Percentiles rank a stretch among this genome's conserved stretches.
phyloP scores from a whole-genome alignment of 768 basidiomycete species.

The Suillus tomentosus region DNA sequence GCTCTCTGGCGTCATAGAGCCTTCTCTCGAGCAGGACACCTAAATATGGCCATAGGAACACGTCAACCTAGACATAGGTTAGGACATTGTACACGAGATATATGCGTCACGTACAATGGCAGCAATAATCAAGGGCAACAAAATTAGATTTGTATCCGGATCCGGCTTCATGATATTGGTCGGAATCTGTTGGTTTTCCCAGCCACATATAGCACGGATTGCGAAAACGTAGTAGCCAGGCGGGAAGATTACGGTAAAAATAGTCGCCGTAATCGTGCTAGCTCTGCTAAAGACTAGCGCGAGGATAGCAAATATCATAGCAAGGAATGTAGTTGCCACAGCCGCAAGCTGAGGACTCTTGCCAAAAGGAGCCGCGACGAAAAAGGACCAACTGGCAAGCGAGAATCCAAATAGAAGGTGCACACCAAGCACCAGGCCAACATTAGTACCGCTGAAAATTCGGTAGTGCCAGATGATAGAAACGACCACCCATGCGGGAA shows the following conservation, averaged over 20 bases:
- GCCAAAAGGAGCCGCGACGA: constrained; percentile 68
- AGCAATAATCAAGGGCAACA: constrained; percentile 63
- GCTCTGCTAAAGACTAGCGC: constrained; percentile 54
- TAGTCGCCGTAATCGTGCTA: constrained; percentile 48
- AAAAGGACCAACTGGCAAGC: constrained; percentile 72
- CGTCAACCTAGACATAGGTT: constrained; percentile 49
- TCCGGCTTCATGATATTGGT: constrained; percentile 59
- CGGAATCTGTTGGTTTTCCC: constrained; percentile 57
- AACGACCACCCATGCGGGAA: constrained; percentile 77
- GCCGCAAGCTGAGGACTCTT: constrained; percentile 75
- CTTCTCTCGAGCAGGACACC: constrained; percentile 58
- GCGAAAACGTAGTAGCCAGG: constrained; percentile 77
- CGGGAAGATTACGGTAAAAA: constrained; percentile 74
- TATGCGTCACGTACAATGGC: constrained; percentile 51
- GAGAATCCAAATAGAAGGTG: constrained; percentile 69
- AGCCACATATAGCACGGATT: constrained; percentile 66
- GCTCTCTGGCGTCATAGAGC: constrained; percentile 60
- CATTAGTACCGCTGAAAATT: constrained; percentile 64
- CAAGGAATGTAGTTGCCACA: constrained; percentile 62
- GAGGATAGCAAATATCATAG: constrained; percentile 66
- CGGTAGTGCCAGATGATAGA: constrained; percentile 63
- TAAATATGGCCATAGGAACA: constrained; percentile 75
- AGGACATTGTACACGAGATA: background rate
- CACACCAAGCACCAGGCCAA: constrained; percentile 59
- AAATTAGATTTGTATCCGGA: constrained; percentile 55